phyloP scores from a whole-genome alignment of 2,329 filamentous ascomycete species.

The Apiospora marii region DNA sequence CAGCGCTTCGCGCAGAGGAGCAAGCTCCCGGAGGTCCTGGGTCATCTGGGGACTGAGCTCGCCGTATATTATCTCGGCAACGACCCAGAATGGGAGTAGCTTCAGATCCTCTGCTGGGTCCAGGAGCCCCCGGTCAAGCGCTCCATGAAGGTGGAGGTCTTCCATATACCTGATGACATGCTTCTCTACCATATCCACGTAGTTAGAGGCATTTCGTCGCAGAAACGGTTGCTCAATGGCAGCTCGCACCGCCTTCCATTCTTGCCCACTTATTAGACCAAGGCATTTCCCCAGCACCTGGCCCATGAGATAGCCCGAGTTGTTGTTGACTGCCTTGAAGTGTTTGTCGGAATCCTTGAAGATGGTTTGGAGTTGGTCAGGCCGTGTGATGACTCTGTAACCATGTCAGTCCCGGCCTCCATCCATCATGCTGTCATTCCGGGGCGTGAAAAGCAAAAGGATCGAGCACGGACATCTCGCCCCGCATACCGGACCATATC shows the following conservation, averaged over 20 bases:
- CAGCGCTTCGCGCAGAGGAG: slow-evolving; percentile 41
- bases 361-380: no score
- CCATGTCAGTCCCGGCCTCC: no score
- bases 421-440: no score
- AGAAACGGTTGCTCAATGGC: background rate
- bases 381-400: no score
- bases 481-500: slow-evolving; percentile 46
- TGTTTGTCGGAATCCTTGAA: slow-evolving; percentile 51
- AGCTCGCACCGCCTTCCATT: slow-evolving; percentile 11
- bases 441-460: no score
- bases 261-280: slow-evolving; percentile 46
- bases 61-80: slow-evolving; percentile 50
- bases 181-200: no score
- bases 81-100: slow-evolving; percentile 46
- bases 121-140: slow-evolving; percentile 25
- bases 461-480: slow-evolving; percentile 47
- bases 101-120: slow-evolving; percentile 35
- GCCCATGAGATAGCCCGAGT: slow-evolving; percentile 49
- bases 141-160: background rate
- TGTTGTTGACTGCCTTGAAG: slow-evolving; percentile 49
- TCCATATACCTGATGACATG: no score
- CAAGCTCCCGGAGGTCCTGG: slow-evolving; percentile 35
- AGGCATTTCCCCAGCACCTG: slow-evolving; percentile 52
- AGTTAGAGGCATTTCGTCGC: no score
- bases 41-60: slow-evolving; percentile 36